These are phyloP conservation scores for Xylaria polymorpha DNA, from an alignment of 2,329 filamentous ascomycete genomes.

Conservation along the genomic window DNA sequence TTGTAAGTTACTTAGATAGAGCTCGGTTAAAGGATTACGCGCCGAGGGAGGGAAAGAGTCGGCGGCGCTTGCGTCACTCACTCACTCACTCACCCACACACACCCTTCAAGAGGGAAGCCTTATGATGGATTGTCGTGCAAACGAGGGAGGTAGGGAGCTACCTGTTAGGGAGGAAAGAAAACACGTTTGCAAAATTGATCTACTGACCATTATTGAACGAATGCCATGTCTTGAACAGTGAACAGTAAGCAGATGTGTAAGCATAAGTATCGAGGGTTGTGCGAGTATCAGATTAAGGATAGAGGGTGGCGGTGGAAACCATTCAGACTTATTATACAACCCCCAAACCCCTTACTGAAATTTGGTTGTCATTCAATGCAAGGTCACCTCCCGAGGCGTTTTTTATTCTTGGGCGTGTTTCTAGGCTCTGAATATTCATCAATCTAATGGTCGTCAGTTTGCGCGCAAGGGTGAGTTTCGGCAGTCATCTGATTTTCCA, in stretches of 20 bases:
- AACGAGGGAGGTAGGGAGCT: constrained; percentile 2
- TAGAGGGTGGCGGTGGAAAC: constrained; percentile 26
- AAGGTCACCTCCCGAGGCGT: constrained; percentile 14
- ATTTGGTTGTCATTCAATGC: not conserved
- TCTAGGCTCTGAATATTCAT: not conserved
- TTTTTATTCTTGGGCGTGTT: not conserved
- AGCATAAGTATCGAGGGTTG: not conserved
- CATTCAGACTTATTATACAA: constrained; percentile 11
- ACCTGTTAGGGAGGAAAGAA: not conserved
- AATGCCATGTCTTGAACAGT: not conserved
- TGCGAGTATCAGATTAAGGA: constrained; percentile 10
- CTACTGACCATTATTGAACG: not conserved
- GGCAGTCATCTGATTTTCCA: constrained; percentile 15
- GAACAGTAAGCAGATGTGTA: not conserved
- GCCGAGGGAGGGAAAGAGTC: constrained; percentile 20
- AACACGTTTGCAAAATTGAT: too few relatives aligned
- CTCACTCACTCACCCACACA: not conserved
- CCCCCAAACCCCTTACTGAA: constrained; percentile 15
- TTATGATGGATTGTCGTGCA: not conserved
- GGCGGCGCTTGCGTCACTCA: constrained; percentile 17
- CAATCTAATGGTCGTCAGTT: not conserved
- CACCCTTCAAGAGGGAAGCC: not conserved
- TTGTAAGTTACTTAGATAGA: not conserved
- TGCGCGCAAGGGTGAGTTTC: constrained; percentile 16
- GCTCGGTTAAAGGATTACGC: constrained; percentile 28